Base-by-base conservation (phyloP, 1,139 yeast genomes). In the Yamadazyma dendronema region DNA sequence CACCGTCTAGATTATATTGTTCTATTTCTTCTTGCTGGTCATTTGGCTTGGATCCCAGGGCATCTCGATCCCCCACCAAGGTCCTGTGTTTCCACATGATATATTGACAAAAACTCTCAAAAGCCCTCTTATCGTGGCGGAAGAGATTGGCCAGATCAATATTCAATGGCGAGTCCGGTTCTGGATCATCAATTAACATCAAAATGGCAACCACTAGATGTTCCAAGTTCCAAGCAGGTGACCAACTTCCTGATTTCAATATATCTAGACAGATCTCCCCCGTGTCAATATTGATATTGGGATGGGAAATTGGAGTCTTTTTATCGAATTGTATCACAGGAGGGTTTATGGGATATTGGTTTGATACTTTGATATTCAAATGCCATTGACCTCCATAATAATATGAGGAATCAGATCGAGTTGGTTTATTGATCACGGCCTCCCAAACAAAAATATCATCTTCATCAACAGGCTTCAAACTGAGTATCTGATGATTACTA, bases 191-290 rank as follows among this genome's bases (percentile, higher is more conserved):
- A 16, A 89, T 61, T 44, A 89, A 70, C 54, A 81, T 72, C 38
- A 83, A 64, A 1, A 88, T 77, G 0, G 96, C 95, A 22, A 79
- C 72, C 33, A 86, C 67, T n/a, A 86, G 72, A 39, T 84, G 72
- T 36, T 79, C 67, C 30, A 89, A 56, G 30, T 85, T 81, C 95
- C 96, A 89, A 2, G 95, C 95, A 0, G 96, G 96, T 0, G 92
- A 77, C 96, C 96, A 89, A 43, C 74, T 75, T 8, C 64, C 72
- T 28, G 54, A 57, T 48, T 79, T 78, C 38, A 85, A 66, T 11
- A 88, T 83, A 55, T 88, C 95, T n/a, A 89, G 62, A 57, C 97
- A 89, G 3, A 87, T 83, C 47, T 84, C 92, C 0, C 96, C 96
- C 1, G 84, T 80, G 35, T 59, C 49, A 40, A 79, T 71, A 50